Percentiles rank a stretch among this genome's conserved stretches.
Conservation (phyloP, 441 rosid genomes). For the Gossypium laxum region DNA sequence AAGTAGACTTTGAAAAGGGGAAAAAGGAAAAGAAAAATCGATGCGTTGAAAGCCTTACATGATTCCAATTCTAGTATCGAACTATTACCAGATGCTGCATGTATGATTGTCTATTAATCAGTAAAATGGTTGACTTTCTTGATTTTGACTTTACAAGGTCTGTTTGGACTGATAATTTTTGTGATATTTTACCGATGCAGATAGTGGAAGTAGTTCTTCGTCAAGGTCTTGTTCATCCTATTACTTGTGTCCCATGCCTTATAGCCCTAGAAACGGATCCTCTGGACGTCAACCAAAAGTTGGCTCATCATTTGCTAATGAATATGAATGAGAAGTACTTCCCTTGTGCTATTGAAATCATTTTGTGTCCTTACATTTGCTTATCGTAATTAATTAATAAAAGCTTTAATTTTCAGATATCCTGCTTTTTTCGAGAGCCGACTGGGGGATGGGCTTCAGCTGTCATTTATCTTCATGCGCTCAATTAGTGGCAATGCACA, state of each 20-base stretch:
- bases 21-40: not conserved
- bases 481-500: conserved; percentile 35
- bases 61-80: not conserved
- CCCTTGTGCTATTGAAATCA: conserved; percentile 14
- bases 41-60: not conserved
- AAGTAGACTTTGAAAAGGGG: not conserved
- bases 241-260: conserved; percentile 93
- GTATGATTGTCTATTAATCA: not conserved
- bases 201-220: conserved; percentile 94
- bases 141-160: not conserved
- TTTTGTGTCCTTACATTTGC: conserved; percentile 10
- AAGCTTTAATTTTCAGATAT: conserved; percentile 49
- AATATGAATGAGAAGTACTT: conserved; percentile 97
- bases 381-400: conserved; percentile 22
- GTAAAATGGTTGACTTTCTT: not conserved
- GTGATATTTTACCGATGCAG: conserved; percentile 35
- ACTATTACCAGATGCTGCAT: not conserved
- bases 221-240: conserved; percentile 99
- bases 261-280: conserved; percentile 99
- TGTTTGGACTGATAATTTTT: conserved; percentile 6
- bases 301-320: conserved; percentile 95
- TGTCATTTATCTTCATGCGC: conserved; percentile 77
- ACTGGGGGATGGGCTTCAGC: conserved; percentile 93
- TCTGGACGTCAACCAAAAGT: conserved; percentile 75
- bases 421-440: conserved; percentile 97